These are phyloP conservation scores for Dalbergia cultrata DNA, from an alignment of 306 rosid species.

Conservation along the genomic window DNA sequence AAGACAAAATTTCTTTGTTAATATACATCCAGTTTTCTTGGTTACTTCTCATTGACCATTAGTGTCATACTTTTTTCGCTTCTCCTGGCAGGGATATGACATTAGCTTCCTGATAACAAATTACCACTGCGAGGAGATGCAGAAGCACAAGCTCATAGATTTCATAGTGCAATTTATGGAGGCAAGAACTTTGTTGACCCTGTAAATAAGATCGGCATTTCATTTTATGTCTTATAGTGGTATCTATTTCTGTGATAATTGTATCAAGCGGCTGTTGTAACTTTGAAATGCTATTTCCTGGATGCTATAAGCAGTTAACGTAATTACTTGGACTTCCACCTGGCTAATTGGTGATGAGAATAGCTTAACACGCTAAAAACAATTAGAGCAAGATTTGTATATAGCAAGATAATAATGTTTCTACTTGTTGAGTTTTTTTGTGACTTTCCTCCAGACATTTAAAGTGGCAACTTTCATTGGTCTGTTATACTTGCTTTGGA, in stretches of 20 bases:
- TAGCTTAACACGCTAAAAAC: constrained; percentile 18
- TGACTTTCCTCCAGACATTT: not conserved
- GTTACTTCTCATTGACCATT: constrained; percentile 12
- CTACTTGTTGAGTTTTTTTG: constrained; percentile 9
- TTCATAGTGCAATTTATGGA: constrained; percentile 98
- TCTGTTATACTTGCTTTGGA: not conserved
- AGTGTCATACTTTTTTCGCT: constrained; percentile 39
- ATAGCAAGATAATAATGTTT: not conserved
- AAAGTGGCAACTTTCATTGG: constrained; percentile 14
- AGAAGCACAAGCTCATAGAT: constrained; percentile 95
- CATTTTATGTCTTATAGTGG: not conserved
- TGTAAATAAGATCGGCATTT: constrained; percentile 36
- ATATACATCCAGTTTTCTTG: not conserved
- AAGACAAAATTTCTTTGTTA: constrained; percentile 7
- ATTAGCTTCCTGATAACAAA: constrained; percentile 97
- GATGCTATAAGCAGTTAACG: not conserved
- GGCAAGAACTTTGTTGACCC: constrained; percentile 66
- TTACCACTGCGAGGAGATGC: constrained; percentile 97
- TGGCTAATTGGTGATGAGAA: constrained; percentile 23
- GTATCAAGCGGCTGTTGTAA: not conserved
- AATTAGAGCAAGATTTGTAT: not conserved
- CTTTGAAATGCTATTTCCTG: constrained; percentile 27
- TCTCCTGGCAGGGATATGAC: constrained; percentile 86
- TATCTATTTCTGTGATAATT: constrained; percentile 13
- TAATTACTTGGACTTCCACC: constrained; percentile 22